Conservation (phyloP, 2,329 filamentous ascomycete genomes). For the Sarocladiaceae sp. region DNA sequence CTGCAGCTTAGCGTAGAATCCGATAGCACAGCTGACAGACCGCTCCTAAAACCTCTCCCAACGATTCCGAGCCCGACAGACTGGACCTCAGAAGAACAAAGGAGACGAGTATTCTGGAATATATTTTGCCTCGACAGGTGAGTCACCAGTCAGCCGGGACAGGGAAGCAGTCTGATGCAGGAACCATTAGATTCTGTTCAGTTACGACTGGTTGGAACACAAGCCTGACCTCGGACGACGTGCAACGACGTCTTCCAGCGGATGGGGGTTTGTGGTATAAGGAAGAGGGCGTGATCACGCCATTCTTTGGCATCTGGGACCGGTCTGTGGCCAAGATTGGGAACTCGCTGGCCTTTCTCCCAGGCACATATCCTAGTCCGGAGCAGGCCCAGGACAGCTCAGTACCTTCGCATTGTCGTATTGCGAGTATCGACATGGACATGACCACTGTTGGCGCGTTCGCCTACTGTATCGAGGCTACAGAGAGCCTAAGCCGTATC, state of each 20-base stretch:
- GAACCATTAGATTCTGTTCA: slow-evolving; percentile 18
- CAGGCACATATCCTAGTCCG: slow-evolving; percentile 25
- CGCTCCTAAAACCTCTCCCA: slow-evolving; percentile 20
- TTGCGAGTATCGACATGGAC: slow-evolving; percentile 16
- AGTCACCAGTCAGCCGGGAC: not conserved
- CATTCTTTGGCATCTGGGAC: slow-evolving; percentile 43
- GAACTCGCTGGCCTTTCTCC: slow-evolving; percentile 33
- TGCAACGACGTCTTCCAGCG: slow-evolving; percentile 24
- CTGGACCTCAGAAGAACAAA: slow-evolving; percentile 28
- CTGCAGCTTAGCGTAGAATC: slow-evolving; percentile 24
- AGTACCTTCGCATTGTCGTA: slow-evolving; percentile 11
- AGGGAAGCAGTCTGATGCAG: not conserved
- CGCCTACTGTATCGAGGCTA: slow-evolving; percentile 42
- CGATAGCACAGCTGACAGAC: slow-evolving; percentile 13
- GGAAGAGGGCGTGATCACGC: slow-evolving; percentile 32
- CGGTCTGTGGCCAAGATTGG: slow-evolving; percentile 32
- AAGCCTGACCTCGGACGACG: slow-evolving; percentile 26
- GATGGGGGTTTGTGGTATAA: slow-evolving; percentile 38
- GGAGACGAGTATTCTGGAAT: slow-evolving; percentile 28
- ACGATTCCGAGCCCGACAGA: slow-evolving; percentile 22
- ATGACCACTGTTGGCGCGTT: slow-evolving; percentile 39
- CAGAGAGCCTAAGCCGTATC: slow-evolving; percentile 39
- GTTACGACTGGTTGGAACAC: slow-evolving; percentile 27
- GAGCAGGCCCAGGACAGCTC: slow-evolving; percentile 15
- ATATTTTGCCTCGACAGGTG: slow-evolving; percentile 28